Evolutionary conservation across 2,329 filamentous ascomycete species (phyloP), one percentile per base, ranked within the genome.

Genomic region (Domatiomyces catenatus): DNA sequence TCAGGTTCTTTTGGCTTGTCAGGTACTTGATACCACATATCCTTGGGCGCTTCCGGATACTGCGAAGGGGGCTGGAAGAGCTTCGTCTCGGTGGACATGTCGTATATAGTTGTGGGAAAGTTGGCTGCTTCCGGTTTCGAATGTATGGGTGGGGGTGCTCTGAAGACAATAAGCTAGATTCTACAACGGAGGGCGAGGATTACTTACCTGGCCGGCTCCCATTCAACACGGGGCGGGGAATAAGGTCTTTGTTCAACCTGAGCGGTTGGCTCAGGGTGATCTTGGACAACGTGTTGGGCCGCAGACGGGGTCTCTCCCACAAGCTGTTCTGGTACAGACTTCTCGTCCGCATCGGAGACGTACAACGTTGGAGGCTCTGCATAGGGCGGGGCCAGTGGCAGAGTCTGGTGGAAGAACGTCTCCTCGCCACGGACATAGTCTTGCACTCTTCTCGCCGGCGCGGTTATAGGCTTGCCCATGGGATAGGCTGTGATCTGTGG

Each of bases 1-100:
- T 79, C 78, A 52, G 77, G 75, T 17, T 72, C 71, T 8, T 60
- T 55, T 50, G 79, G 66, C 32, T 62, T 65, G 42, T 59, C 63
- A 4, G 88, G 88, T 36, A 93, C 76, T 60, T 90, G 73, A 63
- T 92, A 94, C 75, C 83, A 92, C 86, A 94, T 89, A 62, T 89
- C 77, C 64, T 76, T 84, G 0, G 89, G 87, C 17, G 87, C 86
- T 61, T 86, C 85, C 2, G 89, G 86, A 61, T 94, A 92, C 49
- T 77, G 75, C 53, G 71, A 67, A 17, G 89, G 89, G 28, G 89
- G 78, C 49, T 86, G 76, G 67, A 93, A 96, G 8, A 85, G 79
- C 32, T 79, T 67, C 17, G 75, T 73, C 64, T 89, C 84, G 50
- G 76, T 77, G 50, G 84, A 94, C 82, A 95, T 95, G 51, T 77